phyloP scores from a whole-genome alignment of 2,329 filamentous ascomycete species.

The Colletotrichum sp. region DNA sequence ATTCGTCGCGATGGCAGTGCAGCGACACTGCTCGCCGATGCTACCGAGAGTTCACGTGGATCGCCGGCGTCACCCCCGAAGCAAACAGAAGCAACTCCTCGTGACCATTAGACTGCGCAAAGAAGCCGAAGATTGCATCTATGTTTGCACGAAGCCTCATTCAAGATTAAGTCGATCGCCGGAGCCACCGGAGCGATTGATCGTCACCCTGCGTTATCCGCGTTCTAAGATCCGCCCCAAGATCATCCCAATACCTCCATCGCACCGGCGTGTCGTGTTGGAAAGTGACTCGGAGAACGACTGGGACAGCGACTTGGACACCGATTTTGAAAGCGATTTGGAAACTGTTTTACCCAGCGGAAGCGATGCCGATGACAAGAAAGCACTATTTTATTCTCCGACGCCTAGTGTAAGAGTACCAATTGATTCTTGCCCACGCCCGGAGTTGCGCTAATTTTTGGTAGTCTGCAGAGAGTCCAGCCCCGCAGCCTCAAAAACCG shows the following conservation, averaged over 20 bases:
- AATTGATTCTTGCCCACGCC: background rate
- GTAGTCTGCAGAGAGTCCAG: background rate
- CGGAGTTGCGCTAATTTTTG: background rate
- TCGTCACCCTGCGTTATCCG: background rate
- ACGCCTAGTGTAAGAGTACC: background rate
- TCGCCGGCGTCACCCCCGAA: background rate
- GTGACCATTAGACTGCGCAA: background rate
- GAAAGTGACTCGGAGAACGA: background rate
- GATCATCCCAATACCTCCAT: background rate
- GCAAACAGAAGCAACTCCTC: background rate
- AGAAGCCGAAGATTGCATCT: background rate
- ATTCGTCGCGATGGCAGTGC: background rate
- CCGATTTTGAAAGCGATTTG: background rate
- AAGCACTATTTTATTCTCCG: background rate
- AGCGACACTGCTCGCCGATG: background rate
- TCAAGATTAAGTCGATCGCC: background rate
- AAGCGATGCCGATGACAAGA: background rate
- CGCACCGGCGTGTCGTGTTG: background rate
- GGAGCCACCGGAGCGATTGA: background rate
- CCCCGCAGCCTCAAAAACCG: background rate
- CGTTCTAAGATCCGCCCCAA: background rate
- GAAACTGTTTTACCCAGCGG: background rate
- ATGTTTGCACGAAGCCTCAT: background rate
- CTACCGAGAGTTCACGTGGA: background rate
- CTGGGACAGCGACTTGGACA: background rate